Conservation (phyloP, 768 basidiomycete species). For the Solioccasus polychromus region DNA sequence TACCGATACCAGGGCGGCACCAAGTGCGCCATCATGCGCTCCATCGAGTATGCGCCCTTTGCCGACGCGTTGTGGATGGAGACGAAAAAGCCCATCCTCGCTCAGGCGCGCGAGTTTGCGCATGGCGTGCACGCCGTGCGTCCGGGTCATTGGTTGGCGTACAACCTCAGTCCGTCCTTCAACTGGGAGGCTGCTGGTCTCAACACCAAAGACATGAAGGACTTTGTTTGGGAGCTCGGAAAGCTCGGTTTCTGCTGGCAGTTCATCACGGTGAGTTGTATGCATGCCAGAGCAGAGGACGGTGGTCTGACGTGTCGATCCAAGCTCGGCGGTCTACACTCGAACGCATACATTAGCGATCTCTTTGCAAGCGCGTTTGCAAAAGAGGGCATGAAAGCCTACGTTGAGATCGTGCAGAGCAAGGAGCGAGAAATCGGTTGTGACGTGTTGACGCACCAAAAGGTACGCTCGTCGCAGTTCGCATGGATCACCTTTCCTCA, state of each 20-base stretch:
- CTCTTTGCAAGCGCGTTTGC: constrained; percentile 86
- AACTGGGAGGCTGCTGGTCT: constrained; percentile 96
- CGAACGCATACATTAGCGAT: constrained; percentile 96
- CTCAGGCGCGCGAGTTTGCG: constrained; percentile 91
- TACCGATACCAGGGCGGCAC: constrained; percentile 98
- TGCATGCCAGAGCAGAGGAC: not conserved
- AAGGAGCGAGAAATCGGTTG: constrained; percentile 91
- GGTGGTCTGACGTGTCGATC: constrained; percentile 4
- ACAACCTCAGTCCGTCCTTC: constrained; percentile 93
- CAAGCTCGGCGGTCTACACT: constrained; percentile 94
- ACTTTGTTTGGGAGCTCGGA: constrained; percentile 89
- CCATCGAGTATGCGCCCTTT: constrained; percentile 90
- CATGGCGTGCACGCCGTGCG: constrained; percentile 77
- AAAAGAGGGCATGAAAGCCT: constrained; percentile 98
- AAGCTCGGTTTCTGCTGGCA: constrained; percentile 98
- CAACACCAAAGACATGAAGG: constrained; percentile 78
- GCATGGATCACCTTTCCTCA: constrained; percentile 14
- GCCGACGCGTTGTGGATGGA: constrained; percentile 95
- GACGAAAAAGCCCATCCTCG: constrained; percentile 90
- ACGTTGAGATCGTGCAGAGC: constrained; percentile 91
- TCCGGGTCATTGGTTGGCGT: constrained; percentile 94
- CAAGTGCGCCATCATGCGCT: constrained; percentile 88
- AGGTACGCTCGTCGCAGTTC: constrained; percentile 45
- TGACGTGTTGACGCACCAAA: constrained; percentile 97
- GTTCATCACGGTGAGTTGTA: constrained; percentile 93